phyloP scores from a whole-genome alignment of 202 grass and related monocot genomes.

The Cymbopogon flexuosus region DNA sequence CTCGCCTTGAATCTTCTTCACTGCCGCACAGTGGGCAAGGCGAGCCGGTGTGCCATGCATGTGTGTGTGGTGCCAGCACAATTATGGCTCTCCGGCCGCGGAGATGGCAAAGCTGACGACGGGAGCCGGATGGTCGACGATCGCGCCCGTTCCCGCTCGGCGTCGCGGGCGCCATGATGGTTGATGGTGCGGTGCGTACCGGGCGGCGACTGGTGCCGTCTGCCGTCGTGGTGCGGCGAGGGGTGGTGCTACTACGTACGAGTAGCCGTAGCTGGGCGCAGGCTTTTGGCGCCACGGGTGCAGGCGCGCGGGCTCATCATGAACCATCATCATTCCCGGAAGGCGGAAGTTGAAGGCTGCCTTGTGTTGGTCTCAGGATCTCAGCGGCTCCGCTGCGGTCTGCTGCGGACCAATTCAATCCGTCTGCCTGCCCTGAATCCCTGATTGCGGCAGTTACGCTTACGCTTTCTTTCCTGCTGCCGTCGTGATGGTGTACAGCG shows the following conservation, averaged over 20 bases:
- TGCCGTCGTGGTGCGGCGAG: neutral
- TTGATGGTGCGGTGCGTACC: neutral
- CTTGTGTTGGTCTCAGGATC: too few species aligned
- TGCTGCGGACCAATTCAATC: neutral
- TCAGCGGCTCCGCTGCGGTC: too few species aligned
- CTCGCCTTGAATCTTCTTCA: slow-evolving; percentile 23
- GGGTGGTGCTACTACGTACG: neutral
- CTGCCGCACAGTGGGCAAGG: neutral
- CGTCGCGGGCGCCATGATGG: slow-evolving; percentile 6
- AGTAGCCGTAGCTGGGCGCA: neutral
- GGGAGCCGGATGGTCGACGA: neutral
- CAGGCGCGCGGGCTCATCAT: slow-evolving; percentile 31
- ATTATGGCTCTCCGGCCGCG: neutral
- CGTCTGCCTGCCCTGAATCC: neutral
- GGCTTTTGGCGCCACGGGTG: slow-evolving; percentile 44
- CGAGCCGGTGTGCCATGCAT: neutral
- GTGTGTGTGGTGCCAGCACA: neutral
- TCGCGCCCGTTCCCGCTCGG: neutral
- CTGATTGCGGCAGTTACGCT: slow-evolving; percentile 18
- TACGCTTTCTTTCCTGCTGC: neutral
- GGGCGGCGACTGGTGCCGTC: neutral
- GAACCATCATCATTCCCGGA: slow-evolving; percentile 22
- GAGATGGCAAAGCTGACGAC: neutral
- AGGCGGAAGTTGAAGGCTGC: neutral
- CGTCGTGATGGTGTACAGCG: neutral